Evolutionary conservation across 495 filamentous ascomycete species (phyloP), one percentile per base, ranked within the genome.

Genomic region (Penicillium herquei): DNA sequence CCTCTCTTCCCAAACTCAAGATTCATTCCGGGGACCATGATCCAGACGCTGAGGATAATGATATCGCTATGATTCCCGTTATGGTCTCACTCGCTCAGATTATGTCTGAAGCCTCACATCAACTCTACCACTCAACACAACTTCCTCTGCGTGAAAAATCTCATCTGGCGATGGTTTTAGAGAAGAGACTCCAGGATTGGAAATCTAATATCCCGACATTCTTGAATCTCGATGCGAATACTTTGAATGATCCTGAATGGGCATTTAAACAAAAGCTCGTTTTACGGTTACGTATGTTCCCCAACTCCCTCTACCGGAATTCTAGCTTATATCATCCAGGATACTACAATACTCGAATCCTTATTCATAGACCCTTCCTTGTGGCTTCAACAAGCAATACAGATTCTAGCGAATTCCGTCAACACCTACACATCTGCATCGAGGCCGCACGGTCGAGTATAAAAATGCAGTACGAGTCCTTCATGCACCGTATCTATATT

Each of bases 231-330:
- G 65, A 65, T 51, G 52, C 45, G 7, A 48, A 57, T 6, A 35
- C 62, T 3, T 35, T 68, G 10, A 65, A 61, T 32, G 65, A 68
- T 32, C 56, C 62, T 4, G 62, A 68, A 44, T 68, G 62, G 59
- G 62, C 62, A 0, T 68, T 68, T n/a, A 65, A 68, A 41, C 62
- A 68, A 44, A 68, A 65, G 32, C 49, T 65, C 32, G 65, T 65
- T 2, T 44, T 68, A 39, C 49, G 54, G 46, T 49, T 68, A 30
- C 51, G 65, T 68, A 30, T 40, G 55, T 59, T 5, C 9, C 32
- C 7, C 17, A 26, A 1, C 11, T 0, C 10, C 12, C 13, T 17
- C 7, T 42, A 6, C 4, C 17, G 1, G 7, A 4, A 21, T 26
- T 34, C 10, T 13, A 51, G 37, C 21, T 13, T 4, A 18, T 51